Evolutionary conservation across 176 grass and related monocot species (phyloP), one percentile per base, ranked within the genome.

Genomic region (Thinopyrum elongatum): DNA sequence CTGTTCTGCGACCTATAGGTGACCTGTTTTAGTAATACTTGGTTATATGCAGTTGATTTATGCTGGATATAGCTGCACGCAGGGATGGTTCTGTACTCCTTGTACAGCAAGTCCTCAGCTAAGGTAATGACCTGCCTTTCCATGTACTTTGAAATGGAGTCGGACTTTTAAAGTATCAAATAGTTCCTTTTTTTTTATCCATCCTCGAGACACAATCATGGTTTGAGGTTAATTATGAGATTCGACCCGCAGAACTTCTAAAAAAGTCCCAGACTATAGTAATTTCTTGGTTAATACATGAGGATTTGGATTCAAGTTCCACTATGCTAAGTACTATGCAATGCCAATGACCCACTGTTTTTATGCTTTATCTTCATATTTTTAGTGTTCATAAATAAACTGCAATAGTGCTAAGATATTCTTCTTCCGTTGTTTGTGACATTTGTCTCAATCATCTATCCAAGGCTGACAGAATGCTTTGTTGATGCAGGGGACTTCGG

Each of bases 31-130:
- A 47, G 76, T 14, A 62, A 74, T 82, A 11, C 72, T 35, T 72
- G 26, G 26, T 5, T 70, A 28, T 68, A 63, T 82, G 75, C 91
- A 99, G 97, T 85, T 99, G 77, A 99, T 99, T 88, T 99, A 99
- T 90, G 84, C 97, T 74, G 88, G 90, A 80, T 96, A 91, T 89
- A 90, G 94, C 85, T 99, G 97, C 73, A 96, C 92, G 8, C 97
- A 99, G 72, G 97, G 97, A 34, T 99, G 97, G 97, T 99, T 99
- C 44, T 91, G 92, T 88, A 96, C 97, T 72, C 97, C 97, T 83
- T 99, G 97, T 78, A 88, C 86, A 76, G 90, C 86, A 55, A 86
- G 88, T 84, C 92, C 97, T 82, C 86, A 84, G 72, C 86, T 99
- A 81, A 93, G 94, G 97, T 96, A 83, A 77, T 41, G 21, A 77